Evolutionary conservation across 306 rosid genomes (phyloP), one percentile per base, ranked within the genome.

Genomic region (Castanea crenata): DNA sequence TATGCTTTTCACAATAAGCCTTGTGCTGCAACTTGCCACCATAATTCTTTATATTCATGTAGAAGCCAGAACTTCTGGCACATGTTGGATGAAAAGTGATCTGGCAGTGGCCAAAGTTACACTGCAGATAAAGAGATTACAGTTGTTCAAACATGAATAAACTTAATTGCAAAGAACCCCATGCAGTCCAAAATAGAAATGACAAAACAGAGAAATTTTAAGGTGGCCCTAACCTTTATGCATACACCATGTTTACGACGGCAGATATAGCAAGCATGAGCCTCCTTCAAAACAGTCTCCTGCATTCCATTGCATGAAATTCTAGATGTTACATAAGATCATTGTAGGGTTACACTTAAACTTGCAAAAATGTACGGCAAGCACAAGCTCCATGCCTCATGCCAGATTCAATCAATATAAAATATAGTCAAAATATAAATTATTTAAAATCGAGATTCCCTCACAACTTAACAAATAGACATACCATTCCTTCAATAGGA

Each of bases 1-100:
- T 90, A 79, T 96, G 99, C 79, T 86, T 91, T 86, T 96, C 98
- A 77, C 99, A 96, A 80, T 93, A 96, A 76, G 97, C 97, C 85
- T 89, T 96, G 86, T 93, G 99, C 82, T 91, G 99, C 79, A 75
- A 80, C 89, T 90, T 96, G 82, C 97, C 96, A 79, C 92, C 83
- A 18, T 81, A 76, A 86, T 80, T 78, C 90, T 87, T 96, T 58
- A 89, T 84, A 76, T 75, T 88, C 92, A 93, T 88, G 88, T 80
- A 93, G 62, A 88, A 85, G 73, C 97, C 96, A 74, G 92, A 84
- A 83, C 87, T 93, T 90, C 99, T 96, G 71, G 94, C 94, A 88
- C 99, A 96, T 25, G 88, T 89, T 51, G 97, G 94, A 77, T 96
- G 99, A 82, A 93, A 96, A 51, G 94, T 77, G 52, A 94, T 78